Conservation (phyloP, 768 basidiomycete species). For the Dacryopinax primogenitus region DNA sequence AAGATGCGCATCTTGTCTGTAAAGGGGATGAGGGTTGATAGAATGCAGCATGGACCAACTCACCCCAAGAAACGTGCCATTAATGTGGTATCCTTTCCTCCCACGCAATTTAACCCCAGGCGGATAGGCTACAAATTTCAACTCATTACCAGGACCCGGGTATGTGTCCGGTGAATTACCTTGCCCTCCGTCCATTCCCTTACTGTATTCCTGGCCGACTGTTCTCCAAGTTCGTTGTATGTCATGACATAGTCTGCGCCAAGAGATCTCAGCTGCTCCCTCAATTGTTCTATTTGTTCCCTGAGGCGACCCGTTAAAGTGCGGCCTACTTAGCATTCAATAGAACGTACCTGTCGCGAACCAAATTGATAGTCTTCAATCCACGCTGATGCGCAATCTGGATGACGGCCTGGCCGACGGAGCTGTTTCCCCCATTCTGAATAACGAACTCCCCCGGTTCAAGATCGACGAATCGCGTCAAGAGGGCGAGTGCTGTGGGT, state of each 20-base stretch:
- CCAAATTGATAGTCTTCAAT: conserved; percentile 67
- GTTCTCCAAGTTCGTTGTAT: conserved; percentile 59
- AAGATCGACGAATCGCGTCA: conserved; percentile 53
- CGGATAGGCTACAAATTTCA: conserved; percentile 28
- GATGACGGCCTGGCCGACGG: conserved; percentile 76
- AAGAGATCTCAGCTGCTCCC: conserved; percentile 39
- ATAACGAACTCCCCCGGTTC: conserved; percentile 63
- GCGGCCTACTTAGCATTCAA: background rate
- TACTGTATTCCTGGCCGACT: conserved; percentile 39
- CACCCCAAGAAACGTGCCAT: conserved; percentile 56
- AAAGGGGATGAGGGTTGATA: background rate
- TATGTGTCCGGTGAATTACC: conserved; percentile 26
- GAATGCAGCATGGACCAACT: conserved; percentile 14
- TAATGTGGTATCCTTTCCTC: conserved; percentile 52
- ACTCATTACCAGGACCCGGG: background rate
- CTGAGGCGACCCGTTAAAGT: conserved; percentile 25
- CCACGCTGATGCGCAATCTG: conserved; percentile 66
- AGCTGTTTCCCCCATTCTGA: conserved; percentile 78
- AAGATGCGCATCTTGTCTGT: conserved; percentile 45
- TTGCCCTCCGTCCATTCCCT: conserved; percentile 53
- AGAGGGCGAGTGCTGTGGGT: conserved; percentile 71
- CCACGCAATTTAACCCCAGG: conserved; percentile 45
- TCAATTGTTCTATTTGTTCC: conserved; percentile 40
- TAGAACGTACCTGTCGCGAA: conserved; percentile 48
- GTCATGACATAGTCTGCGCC: conserved; percentile 69